Evolutionary conservation across 805 yeast genomes (phyloP).

Genomic region (Saccharomycopsis oosterbeekiorum): DNA sequence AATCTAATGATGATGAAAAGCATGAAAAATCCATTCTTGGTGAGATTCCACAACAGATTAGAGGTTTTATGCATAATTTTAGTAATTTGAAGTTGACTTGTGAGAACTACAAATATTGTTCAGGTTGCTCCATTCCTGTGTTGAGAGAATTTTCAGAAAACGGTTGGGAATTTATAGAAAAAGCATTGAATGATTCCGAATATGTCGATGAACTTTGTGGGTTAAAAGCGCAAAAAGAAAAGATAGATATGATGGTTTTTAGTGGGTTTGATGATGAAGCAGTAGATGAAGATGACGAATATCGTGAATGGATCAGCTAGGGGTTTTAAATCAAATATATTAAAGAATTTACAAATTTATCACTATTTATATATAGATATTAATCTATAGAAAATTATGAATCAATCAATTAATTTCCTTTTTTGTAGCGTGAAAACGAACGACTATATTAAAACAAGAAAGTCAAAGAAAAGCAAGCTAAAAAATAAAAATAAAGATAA

Average conservation of each 20-base stretch:
- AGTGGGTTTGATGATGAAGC: constrained; percentile 30
- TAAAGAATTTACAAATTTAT: background rate
- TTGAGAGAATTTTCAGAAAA: constrained; percentile 36
- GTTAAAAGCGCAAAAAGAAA: constrained; percentile 58
- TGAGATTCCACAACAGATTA: constrained; percentile 74
- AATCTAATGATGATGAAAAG: constrained; percentile 17
- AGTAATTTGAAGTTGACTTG: constrained; percentile 56
- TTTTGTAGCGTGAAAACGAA: too few species aligned
- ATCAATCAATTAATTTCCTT: background rate
- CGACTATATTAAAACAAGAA: too few species aligned
- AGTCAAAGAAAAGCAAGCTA: background rate
- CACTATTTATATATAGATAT: too few species aligned
- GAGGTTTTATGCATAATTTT: constrained; percentile 73
- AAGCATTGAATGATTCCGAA: constrained; percentile 54
- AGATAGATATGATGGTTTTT: constrained; percentile 35
- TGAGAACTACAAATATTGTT: constrained; percentile 67
- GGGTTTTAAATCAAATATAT: background rate
- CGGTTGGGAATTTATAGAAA: constrained; percentile 77
- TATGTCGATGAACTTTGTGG: constrained; percentile 78
- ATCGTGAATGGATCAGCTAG: constrained; percentile 8
- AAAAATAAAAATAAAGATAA: background rate
- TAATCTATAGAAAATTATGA: too few species aligned
- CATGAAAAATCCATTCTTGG: constrained; percentile 44
- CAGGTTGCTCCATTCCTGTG: constrained; percentile 72
- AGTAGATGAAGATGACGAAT: constrained; percentile 21